Percentiles rank a stretch among this genome's conserved stretches.
phyloP scores from a whole-genome alignment of 352 stramenopile species.

The Phytophthora uliginosa region DNA sequence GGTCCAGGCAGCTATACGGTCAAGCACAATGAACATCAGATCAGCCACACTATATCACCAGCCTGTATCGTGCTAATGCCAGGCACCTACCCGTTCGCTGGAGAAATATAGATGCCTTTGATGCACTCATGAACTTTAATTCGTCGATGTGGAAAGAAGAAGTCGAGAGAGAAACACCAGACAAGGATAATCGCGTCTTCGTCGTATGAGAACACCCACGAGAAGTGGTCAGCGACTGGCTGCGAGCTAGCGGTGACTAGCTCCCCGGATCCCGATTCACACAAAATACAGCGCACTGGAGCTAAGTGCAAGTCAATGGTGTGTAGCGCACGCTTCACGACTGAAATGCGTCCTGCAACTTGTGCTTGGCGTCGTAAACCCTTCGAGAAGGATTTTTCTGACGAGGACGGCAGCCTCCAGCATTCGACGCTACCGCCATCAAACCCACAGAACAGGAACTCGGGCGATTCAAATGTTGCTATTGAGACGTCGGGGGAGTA shows the following conservation, averaged over 20 bases:
- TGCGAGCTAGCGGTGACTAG: constrained; percentile 17
- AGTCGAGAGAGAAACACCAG: constrained; percentile 64
- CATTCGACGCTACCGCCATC: constrained; percentile 62
- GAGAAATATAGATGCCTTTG: constrained; percentile 43
- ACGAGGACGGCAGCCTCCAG: constrained; percentile 44
- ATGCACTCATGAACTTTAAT: constrained; percentile 51
- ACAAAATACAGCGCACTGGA: constrained; percentile 46
- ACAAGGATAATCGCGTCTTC: constrained; percentile 52
- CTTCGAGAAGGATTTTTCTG: constrained; percentile 16
- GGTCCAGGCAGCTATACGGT: constrained; percentile 26
- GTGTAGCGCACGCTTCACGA: constrained; percentile 57
- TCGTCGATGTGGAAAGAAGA: constrained; percentile 65
- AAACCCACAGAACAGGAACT: constrained; percentile 68
- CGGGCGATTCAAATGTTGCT: constrained; percentile 35
- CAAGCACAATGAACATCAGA: constrained; percentile 6
- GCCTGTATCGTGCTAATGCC: neutral
- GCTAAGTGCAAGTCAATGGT: constrained; percentile 61
- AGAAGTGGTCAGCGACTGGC: constrained; percentile 44
- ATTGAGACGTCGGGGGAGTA: constrained; percentile 48
- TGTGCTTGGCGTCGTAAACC: constrained; percentile 24
- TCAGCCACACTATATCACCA: constrained; percentile 1
- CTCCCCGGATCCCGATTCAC: constrained; percentile 34
- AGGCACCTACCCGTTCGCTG: constrained; percentile 26
- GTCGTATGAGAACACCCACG: constrained; percentile 68
- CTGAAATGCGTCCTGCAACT: constrained; percentile 36